Conservation (phyloP, 139 green algal genomes). For the Asterochloris erici region DNA sequence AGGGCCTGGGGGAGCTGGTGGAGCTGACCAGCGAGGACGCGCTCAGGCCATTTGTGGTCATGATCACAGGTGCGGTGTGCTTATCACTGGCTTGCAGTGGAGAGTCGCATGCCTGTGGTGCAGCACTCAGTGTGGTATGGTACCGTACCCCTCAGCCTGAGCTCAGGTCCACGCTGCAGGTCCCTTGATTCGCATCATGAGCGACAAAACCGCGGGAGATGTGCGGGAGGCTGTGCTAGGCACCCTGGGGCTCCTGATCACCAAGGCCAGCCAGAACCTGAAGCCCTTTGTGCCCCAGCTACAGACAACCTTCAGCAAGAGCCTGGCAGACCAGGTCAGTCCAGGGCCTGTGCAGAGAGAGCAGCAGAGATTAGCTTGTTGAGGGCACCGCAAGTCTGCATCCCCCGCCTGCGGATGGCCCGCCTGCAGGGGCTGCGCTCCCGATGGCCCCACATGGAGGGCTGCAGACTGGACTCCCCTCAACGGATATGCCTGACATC, state of each 20-base stretch:
- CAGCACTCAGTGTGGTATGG: too few relatives aligned
- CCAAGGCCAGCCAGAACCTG: slow-evolving; percentile 77
- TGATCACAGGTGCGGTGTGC: slow-evolving; percentile 52
- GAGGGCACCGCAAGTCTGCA: too few relatives aligned
- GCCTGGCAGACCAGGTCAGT: slow-evolving; percentile 73
- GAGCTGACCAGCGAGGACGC: slow-evolving; percentile 67
- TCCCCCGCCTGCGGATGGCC: neutral
- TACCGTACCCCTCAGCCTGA: too few relatives aligned
- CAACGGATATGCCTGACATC: too few relatives aligned
- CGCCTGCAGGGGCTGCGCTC: too few relatives aligned
- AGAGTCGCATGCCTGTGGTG: neutral
- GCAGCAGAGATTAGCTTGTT: too few relatives aligned
- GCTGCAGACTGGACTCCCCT: too few relatives aligned
- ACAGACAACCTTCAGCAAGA: slow-evolving; percentile 98
- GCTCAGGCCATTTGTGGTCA: slow-evolving; percentile 88
- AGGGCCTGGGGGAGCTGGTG: slow-evolving; percentile 90
- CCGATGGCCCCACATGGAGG: too few relatives aligned
- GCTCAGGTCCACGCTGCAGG: slow-evolving; percentile 29
- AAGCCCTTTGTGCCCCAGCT: slow-evolving; percentile 98
- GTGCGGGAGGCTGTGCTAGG: slow-evolving; percentile 88
- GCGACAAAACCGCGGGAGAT: slow-evolving; percentile 68
- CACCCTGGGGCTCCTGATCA: slow-evolving; percentile 84
- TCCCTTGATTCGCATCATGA: slow-evolving; percentile 96
- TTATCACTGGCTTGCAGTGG: neutral
- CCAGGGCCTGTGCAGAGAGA: neutral